These are phyloP conservation scores for Neurospora discreta DNA, from an alignment of 495 filamentous ascomycete species.

Conservation along the genomic window DNA sequence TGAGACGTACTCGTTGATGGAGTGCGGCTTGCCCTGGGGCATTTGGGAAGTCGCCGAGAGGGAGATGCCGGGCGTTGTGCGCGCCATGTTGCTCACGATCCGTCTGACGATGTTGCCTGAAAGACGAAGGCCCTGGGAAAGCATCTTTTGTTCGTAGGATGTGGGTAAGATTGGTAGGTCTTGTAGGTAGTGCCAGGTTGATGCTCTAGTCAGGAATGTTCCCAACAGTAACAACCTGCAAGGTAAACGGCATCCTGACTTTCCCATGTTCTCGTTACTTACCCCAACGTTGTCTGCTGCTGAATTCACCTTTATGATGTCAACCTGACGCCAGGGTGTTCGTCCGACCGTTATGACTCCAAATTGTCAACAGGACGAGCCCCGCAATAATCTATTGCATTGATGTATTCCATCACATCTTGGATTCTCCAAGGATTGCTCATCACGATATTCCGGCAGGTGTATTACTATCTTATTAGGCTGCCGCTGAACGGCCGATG, in stretches of 20 bases:
- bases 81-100: neutral
- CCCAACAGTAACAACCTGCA: neutral
- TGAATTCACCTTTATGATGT: neutral
- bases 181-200: neutral
- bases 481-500: too few relatives aligned
- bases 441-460: too few relatives aligned
- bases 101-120: neutral
- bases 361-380: neutral
- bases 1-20: slow-evolving; percentile 7
- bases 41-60: slow-evolving; percentile 1
- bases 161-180: neutral
- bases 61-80: neutral
- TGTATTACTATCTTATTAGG: too few relatives aligned
- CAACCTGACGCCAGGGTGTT: neutral
- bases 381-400: neutral
- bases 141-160: neutral
- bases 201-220: neutral
- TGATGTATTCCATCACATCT: neutral
- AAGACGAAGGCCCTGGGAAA: neutral
- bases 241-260: neutral
- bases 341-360: neutral
- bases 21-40: neutral
- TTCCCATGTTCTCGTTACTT: neutral
- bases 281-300: neutral
- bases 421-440: too few relatives aligned